A percentile compares a stretch with the other conserved stretches of the same genome.
These are phyloP conservation scores for Candida peoriensis DNA, from an alignment of 805 yeast genomes.

Conservation along the genomic window DNA sequence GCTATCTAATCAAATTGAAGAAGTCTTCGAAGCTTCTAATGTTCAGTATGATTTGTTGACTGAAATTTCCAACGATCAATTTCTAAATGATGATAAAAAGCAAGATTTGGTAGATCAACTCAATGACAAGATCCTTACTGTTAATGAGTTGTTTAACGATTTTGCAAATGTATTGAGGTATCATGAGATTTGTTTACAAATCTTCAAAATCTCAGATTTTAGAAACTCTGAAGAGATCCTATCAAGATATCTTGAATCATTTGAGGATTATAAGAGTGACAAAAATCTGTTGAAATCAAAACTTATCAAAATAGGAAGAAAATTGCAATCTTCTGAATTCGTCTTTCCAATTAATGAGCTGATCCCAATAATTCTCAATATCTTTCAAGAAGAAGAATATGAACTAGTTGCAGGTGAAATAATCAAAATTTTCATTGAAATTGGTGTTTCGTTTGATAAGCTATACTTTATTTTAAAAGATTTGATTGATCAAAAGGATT, in stretches of 20 bases:
- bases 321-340: constrained; percentile 61
- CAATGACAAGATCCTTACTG: constrained; percentile 59
- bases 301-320: constrained; percentile 49
- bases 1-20: constrained; percentile 64
- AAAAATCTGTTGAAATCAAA: constrained; percentile 18
- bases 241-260: constrained; percentile 72
- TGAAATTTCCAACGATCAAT: constrained; percentile 44
- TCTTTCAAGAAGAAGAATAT: constrained; percentile 41
- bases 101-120: constrained; percentile 47
- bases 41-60: constrained; percentile 56
- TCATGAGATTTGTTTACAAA: constrained; percentile 70
- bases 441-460: constrained; percentile 61
- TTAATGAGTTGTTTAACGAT: constrained; percentile 78
- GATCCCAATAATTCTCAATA: constrained; percentile 57
- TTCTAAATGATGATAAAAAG: constrained; percentile 45
- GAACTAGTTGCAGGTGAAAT: constrained; percentile 42
- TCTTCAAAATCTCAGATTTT: constrained; percentile 81
- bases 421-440: constrained; percentile 55
- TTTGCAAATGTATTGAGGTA: constrained; percentile 87
- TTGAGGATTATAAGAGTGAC: constrained; percentile 32
- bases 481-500: constrained; percentile 54
- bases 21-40: constrained; percentile 79
- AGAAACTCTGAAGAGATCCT: constrained; percentile 79
- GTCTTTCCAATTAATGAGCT: constrained; percentile 77
- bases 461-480: constrained; percentile 60